Base-by-base conservation (phyloP, 2,329 filamentous ascomycete species). In the Colletotrichum zoysiae region DNA sequence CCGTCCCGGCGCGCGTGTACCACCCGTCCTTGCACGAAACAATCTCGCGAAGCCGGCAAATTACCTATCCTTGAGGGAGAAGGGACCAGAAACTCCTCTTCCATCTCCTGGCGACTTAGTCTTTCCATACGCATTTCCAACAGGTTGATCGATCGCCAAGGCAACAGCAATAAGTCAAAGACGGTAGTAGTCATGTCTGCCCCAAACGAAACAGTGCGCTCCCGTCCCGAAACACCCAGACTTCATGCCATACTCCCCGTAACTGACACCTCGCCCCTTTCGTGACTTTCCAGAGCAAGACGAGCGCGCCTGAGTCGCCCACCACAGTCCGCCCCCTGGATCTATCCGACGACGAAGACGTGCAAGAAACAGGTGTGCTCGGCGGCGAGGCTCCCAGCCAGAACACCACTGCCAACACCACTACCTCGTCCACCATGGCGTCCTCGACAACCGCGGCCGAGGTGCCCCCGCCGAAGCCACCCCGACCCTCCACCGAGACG, bases 401-500 rank as follows among this genome's bases (percentile, higher is more conserved):
- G 51, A 74, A 71, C 63, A 58, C 78, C 76, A 67, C 78, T 74
- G 60, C 77, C 76, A 67, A 78, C 75, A 62, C 65, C 69, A 60
- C 74, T 70, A 72, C 77, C 58, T 73, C 78, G 50, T 71, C 79
- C 46, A 73, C 76, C 56, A 74, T 82, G 59, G 76, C 83, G 35
- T 77, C 83, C 53, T 78, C 83, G 42, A 78, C 81, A 16, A 75
- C 83, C 20, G 75, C 75, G 6, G 75, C 79, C 42, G 80, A 81
- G 30, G 78, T 77, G 26, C 82, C 91, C 33, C 95, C 95, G 16
- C 88, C 92, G 51, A 97, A 98, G 84, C 95, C 95, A 42, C 95
- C 95, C 44, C 90, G 95, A 71, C 95, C 95, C 58, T 78, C 94
- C 78, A 93, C 90, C 74, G 92, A 96, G 74, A 88, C 92, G 73